Evolutionary conservation across 495 filamentous ascomycete genomes (phyloP).

Genomic region (Lichenothelia convexa): DNA sequence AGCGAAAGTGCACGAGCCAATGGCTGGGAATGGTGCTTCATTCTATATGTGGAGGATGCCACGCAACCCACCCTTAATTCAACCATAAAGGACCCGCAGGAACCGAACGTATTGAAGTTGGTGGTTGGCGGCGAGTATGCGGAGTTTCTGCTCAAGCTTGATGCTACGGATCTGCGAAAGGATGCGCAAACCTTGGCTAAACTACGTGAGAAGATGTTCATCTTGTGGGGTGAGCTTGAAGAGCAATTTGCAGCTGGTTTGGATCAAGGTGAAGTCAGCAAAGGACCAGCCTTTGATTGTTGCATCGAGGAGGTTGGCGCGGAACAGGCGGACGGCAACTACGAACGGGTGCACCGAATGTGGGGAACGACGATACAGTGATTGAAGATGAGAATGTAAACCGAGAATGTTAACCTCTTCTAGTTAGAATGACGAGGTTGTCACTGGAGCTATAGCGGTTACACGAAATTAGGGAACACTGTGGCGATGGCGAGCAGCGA

Average conservation of each 20-base stretch:
- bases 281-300: conserved; percentile 41
- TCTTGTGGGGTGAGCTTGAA: conserved; percentile 75
- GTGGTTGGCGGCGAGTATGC: conserved; percentile 47
- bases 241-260: conserved; percentile 33
- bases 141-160: conserved; percentile 43
- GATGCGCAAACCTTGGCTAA: conserved; percentile 25
- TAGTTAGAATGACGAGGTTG: not conserved
- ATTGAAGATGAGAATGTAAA: not conserved
- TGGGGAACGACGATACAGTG: conserved; percentile 34
- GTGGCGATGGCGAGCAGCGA: too few species aligned
- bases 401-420: not conserved
- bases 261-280: conserved; percentile 18
- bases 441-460: too few species aligned
- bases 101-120: conserved; percentile 30
- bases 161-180: conserved; percentile 46
- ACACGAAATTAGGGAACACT: too few species aligned
- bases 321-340: conserved; percentile 8
- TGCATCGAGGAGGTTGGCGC: conserved; percentile 45
- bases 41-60: conserved; percentile 16
- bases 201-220: conserved; percentile 54
- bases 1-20: conserved; percentile 22
- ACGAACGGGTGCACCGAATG: conserved; percentile 30
- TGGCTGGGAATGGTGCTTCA: conserved; percentile 20
- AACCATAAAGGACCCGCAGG: conserved; percentile 1
- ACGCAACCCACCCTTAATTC: not conserved